Conservation (phyloP, 2,329 filamentous ascomycete species). For the Amylocarpus encephaloides region DNA sequence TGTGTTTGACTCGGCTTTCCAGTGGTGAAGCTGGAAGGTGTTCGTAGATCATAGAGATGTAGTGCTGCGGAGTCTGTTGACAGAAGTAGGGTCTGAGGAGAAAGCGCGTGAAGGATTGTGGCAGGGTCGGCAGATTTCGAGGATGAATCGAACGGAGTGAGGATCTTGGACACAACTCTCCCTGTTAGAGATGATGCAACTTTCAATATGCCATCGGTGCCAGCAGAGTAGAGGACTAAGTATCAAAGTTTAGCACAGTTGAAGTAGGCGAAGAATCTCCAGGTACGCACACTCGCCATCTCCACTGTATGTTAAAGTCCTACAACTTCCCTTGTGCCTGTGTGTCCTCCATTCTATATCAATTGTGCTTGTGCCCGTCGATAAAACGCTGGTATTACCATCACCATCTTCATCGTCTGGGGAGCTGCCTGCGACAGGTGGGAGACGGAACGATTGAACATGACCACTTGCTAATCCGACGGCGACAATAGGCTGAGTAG, state of each 20-base stretch:
- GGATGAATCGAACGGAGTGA: conserved; percentile 51
- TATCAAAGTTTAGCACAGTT: conserved; percentile 6
- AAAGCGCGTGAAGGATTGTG: conserved; percentile 74
- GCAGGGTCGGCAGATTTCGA: conserved; percentile 55
- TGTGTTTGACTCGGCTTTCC: conserved; percentile 71
- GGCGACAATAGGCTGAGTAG: conserved; percentile 73
- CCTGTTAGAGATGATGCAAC: conserved; percentile 53
- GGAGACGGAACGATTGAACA: conserved; percentile 76
- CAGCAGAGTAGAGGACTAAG: conserved; percentile 54
- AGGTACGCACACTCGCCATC: conserved; percentile 64
- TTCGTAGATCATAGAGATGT: conserved; percentile 79
- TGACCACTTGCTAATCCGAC: conserved; percentile 81
- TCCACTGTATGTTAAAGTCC: conserved; percentile 68
- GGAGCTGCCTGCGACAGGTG: conserved; percentile 43
- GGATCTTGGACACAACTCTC: conserved; percentile 73
- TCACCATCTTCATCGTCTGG: conserved; percentile 46
- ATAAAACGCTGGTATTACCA: conserved; percentile 39
- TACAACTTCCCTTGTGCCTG: conserved; percentile 90
- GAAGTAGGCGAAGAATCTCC: not conserved
- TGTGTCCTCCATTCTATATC: conserved; percentile 80
- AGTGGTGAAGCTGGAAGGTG: conserved; percentile 45
- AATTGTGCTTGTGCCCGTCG: conserved; percentile 65
- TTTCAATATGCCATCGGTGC: conserved; percentile 53
- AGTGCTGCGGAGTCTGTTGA: conserved; percentile 86
- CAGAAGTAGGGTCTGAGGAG: conserved; percentile 80